Evolutionary conservation across 148 eudicot genomes (phyloP).

Genomic region (Spergularia bocconei): DNA sequence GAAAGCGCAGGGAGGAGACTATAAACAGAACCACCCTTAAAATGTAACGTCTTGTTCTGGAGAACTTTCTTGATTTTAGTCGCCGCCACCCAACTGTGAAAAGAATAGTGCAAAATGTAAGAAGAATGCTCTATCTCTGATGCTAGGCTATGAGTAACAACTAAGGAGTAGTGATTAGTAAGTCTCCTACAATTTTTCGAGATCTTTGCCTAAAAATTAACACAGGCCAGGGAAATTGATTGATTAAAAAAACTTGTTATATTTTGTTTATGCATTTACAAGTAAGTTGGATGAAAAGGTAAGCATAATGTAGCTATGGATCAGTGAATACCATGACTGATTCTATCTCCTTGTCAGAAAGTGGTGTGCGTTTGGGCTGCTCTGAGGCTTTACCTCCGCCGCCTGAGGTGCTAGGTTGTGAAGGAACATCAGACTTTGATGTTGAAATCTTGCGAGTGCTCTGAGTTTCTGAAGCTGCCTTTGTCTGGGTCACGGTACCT

Average conservation of each 20-base stretch:
- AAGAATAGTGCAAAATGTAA: slow-evolving; percentile 10
- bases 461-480: slow-evolving; percentile 23
- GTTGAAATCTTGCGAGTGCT: slow-evolving; percentile 25
- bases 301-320: not conserved
- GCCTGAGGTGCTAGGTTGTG: slow-evolving; percentile 37
- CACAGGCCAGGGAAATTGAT: too few relatives aligned
- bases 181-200: not conserved
- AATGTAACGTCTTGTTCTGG: not conserved
- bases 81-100: slow-evolving; percentile 56
- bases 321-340: slow-evolving; percentile 49
- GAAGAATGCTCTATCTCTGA: not conserved
- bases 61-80: slow-evolving; percentile 21
- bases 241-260: not conserved
- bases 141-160: too few relatives aligned
- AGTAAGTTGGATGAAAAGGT: not conserved
- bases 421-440: slow-evolving; percentile 54
- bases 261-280: not conserved
- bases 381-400: slow-evolving; percentile 65
- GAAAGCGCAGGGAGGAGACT: not conserved
- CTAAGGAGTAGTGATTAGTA: not conserved
- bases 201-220: too few relatives aligned
- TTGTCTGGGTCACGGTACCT: slow-evolving; percentile 32
- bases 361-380: slow-evolving; percentile 78
- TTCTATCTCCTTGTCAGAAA: slow-evolving; percentile 61
- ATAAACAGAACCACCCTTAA: not conserved